Percentiles rank a stretch among this genome's conserved stretches.
These are phyloP conservation scores for Odontarrhena argentea DNA, from an alignment of 345 rosid genomes.

Conservation along the genomic window DNA sequence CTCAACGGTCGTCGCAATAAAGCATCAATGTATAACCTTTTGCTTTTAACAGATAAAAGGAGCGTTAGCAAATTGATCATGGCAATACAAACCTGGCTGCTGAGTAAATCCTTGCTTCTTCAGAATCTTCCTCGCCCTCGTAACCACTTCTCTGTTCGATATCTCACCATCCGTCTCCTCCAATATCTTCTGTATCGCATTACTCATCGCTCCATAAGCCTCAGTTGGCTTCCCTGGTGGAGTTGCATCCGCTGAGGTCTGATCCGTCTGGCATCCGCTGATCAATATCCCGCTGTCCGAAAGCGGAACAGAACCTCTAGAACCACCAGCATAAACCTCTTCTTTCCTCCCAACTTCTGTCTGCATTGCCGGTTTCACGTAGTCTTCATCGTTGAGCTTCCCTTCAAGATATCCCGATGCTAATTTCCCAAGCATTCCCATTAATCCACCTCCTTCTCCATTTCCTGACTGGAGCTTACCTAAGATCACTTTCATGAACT, in stretches of 20 bases:
- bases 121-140: slow-evolving; percentile 63
- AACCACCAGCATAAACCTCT: slow-evolving; percentile 84
- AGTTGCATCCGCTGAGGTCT: slow-evolving; percentile 95
- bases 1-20: slow-evolving; percentile 18
- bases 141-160: slow-evolving; percentile 64
- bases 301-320: slow-evolving; percentile 52
- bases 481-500: slow-evolving; percentile 82
- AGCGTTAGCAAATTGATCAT: slow-evolving; percentile 59
- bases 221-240: slow-evolving; percentile 64
- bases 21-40: neutral
- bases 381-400: slow-evolving; percentile 73
- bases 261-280: slow-evolving; percentile 92
- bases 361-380: slow-evolving; percentile 71
- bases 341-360: slow-evolving; percentile 64
- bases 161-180: slow-evolving; percentile 62
- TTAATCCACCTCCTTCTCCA: slow-evolving; percentile 61
- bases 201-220: slow-evolving; percentile 97
- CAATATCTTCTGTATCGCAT: slow-evolving; percentile 77
- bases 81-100: slow-evolving; percentile 93
- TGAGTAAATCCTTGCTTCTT: slow-evolving; percentile 83
- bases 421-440: slow-evolving; percentile 83
- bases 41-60: slow-evolving; percentile 56
- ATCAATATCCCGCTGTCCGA: slow-evolving; percentile 80
- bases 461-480: slow-evolving; percentile 56
- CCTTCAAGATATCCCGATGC: slow-evolving; percentile 87